Conservation (phyloP, 2,329 filamentous ascomycete genomes). For the Penicillium corylophilum region DNA sequence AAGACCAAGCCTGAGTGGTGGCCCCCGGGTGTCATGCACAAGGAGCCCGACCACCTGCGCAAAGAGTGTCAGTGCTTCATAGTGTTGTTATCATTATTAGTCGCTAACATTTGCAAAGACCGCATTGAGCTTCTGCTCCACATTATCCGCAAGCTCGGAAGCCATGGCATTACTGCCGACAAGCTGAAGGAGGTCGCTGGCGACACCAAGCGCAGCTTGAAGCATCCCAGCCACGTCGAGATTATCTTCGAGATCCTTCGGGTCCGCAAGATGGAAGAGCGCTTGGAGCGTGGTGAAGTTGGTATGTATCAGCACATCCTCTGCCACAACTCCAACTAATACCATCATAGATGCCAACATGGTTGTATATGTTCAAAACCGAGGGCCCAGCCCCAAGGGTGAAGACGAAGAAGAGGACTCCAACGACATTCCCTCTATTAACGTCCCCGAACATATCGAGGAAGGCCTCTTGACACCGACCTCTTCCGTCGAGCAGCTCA, state of each 20-base stretch:
- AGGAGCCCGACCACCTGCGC: constrained; percentile 50
- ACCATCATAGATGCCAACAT: constrained; percentile 31
- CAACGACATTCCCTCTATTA: constrained; percentile 19
- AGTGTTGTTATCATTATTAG: background rate
- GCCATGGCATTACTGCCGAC: constrained; percentile 36
- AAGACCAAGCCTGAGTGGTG: constrained; percentile 48
- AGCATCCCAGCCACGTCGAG: constrained; percentile 34
- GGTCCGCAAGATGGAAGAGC: constrained; percentile 42
- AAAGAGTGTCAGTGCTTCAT: constrained; percentile 43
- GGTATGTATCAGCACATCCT: constrained; percentile 27
- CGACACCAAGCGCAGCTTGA: constrained; percentile 40
- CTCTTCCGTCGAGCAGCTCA: constrained; percentile 25
- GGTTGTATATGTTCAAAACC: constrained; percentile 40
- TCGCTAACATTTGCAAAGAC: constrained; percentile 22
- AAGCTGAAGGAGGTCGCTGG: constrained; percentile 42
- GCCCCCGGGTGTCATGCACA: constrained; percentile 47
- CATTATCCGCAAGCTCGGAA: constrained; percentile 41
- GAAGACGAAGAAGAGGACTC: constrained; percentile 33
- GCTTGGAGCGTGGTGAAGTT: constrained; percentile 42
- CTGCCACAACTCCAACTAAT: background rate
- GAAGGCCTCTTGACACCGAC: constrained; percentile 27
- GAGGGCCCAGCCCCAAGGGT: constrained; percentile 33
- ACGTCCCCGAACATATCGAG: constrained; percentile 29
- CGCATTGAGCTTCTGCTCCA: constrained; percentile 41
- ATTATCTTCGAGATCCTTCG: constrained; percentile 44